Percentiles rank a stretch among this genome's conserved stretches.
Evolutionary conservation across 495 filamentous ascomycete species (phyloP).

Genomic region (Neurospora pannonica): DNA sequence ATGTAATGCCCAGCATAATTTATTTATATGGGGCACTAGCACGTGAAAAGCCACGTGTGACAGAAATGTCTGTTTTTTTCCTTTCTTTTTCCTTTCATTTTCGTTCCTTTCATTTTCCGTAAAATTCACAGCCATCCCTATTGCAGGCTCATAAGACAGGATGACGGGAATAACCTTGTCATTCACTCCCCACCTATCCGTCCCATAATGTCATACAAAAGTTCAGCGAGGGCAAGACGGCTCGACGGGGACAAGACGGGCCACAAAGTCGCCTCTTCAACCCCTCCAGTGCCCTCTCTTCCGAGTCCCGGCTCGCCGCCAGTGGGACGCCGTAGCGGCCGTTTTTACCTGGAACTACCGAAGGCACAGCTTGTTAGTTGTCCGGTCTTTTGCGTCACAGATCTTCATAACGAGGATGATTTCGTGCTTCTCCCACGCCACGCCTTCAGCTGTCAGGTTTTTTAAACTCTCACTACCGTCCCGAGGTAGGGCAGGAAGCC

Average conservation of each 20-base stretch:
- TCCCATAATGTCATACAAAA: neutral
- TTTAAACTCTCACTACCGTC: neutral
- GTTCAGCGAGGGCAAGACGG: neutral
- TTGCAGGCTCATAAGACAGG: neutral
- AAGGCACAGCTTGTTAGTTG: neutral
- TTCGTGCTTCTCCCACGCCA: neutral
- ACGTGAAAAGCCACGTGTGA: no score
- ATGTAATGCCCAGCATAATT: no score
- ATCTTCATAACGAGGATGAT: neutral
- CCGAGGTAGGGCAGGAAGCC: neutral
- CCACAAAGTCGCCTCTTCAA: neutral
- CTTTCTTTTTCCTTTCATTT: no score
- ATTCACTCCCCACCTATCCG: neutral
- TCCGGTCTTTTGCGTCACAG: neutral
- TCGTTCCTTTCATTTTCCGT: no score
- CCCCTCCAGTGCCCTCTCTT: neutral
- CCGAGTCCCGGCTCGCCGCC: neutral
- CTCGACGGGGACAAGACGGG: neutral
- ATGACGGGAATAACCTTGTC: neutral
- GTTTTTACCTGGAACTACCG: neutral
- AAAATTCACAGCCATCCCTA: no score
- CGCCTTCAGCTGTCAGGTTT: neutral
- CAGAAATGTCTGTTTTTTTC: no score
- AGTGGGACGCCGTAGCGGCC: neutral
- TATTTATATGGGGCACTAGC: no score